These are phyloP conservation scores for Glycyrrhiza uralensis DNA, from an alignment of 306 rosid genomes.

Conservation along the genomic window DNA sequence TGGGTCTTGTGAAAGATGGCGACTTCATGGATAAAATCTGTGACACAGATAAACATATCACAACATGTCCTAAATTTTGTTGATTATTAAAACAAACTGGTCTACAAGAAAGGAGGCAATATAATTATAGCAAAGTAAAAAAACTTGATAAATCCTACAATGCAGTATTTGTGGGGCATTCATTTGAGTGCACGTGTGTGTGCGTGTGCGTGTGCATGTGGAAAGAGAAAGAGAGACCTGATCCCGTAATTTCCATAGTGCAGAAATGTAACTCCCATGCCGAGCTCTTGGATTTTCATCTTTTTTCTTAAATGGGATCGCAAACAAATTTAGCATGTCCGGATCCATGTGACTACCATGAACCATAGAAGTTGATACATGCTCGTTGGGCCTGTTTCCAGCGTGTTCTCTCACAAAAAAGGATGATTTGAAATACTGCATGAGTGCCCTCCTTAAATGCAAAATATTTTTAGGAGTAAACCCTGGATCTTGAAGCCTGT, in stretches of 20 bases:
- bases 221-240: slow-evolving; percentile 49
- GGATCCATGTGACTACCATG: slow-evolving; percentile 25
- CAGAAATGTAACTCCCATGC: slow-evolving; percentile 53
- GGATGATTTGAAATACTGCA: slow-evolving; percentile 45
- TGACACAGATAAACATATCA: slow-evolving; percentile 7
- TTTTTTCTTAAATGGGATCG: slow-evolving; percentile 57
- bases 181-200: neutral
- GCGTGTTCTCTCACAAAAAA: slow-evolving; percentile 40
- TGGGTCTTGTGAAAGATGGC: slow-evolving; percentile 56
- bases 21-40: slow-evolving; percentile 73
- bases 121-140: neutral
- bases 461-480: slow-evolving; percentile 43
- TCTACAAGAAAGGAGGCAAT: neutral
- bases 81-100: neutral
- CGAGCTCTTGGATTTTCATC: slow-evolving; percentile 58
- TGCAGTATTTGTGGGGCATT: neutral
- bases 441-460: slow-evolving; percentile 54
- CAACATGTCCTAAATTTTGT: neutral
- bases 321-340: slow-evolving; percentile 32
- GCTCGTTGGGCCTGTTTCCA: slow-evolving; percentile 31
- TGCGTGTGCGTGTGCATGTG: neutral
- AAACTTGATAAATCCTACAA: neutral
- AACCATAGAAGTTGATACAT: slow-evolving; percentile 24
- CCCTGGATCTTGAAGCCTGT: slow-evolving; percentile 58
- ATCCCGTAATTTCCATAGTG: slow-evolving; percentile 74